Evolutionary conservation across 2,329 filamentous ascomycete genomes (phyloP).

Genomic region (Ophiostoma sp.): DNA sequence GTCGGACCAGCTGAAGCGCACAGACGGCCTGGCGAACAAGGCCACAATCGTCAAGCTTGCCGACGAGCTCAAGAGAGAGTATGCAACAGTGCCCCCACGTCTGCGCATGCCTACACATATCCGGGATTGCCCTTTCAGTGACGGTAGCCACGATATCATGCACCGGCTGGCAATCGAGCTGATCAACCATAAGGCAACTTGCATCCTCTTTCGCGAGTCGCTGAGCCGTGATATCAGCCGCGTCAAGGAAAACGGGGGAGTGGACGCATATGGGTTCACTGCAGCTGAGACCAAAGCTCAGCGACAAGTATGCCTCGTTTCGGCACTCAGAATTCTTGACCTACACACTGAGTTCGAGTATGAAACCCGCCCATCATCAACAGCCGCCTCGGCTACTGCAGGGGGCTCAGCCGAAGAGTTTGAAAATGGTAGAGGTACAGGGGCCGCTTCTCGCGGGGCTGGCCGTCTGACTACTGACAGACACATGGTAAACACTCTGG

Average conservation of each 20-base stretch:
- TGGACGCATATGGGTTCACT: constrained; percentile 10
- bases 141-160: constrained; percentile 43
- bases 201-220: constrained; percentile 53
- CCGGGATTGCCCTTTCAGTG: constrained; percentile 35
- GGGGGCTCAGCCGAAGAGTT: background rate
- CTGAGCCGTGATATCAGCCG: constrained; percentile 32
- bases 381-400: background rate
- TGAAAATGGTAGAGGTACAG: background rate
- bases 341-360: constrained; percentile 46
- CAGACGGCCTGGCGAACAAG: background rate
- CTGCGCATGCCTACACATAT: constrained; percentile 27
- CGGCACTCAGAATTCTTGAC: constrained; percentile 44
- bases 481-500: constrained; percentile 53
- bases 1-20: background rate
- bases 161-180: constrained; percentile 49
- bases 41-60: constrained; percentile 19
- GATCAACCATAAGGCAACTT: constrained; percentile 50
- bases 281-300: constrained; percentile 38
- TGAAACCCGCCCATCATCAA: constrained; percentile 39
- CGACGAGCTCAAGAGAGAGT: constrained; percentile 19
- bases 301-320: constrained; percentile 47
- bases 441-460: constrained; percentile 31
- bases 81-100: constrained; percentile 19
- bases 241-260: constrained; percentile 6
- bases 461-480: constrained; percentile 48